Percentiles rank a stretch among this genome's conserved stretches.
Evolutionary conservation across 148 eudicot genomes (phyloP).

Genomic region (Fagopyrum tataricum): DNA sequence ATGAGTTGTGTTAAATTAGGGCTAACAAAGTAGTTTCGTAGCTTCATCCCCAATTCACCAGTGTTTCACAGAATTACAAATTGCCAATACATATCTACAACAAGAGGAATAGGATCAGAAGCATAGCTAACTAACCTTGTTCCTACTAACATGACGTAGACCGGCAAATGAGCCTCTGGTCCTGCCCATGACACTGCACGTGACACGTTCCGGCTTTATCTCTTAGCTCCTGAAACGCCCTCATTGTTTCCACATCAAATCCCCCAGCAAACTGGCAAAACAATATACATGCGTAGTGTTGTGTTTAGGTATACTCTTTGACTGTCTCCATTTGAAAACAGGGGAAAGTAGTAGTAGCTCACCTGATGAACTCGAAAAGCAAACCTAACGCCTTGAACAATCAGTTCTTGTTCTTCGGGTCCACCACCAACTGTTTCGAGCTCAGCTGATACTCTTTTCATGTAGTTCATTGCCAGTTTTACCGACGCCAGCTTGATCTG

Average conservation of each 20-base stretch:
- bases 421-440: conserved; percentile 66
- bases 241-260: conserved; percentile 93
- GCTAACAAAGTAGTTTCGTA: not conserved
- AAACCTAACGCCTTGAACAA: conserved; percentile 87
- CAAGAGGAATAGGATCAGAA: conserved; percentile 32
- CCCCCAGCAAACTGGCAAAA: conserved; percentile 87
- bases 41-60: not conserved
- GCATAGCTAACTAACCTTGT: conserved; percentile 55
- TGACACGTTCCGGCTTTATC: conserved; percentile 66
- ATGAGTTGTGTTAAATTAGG: not conserved
- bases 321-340: not conserved
- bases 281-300: not conserved
- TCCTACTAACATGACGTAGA: conserved; percentile 43
- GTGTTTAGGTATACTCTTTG: not conserved
- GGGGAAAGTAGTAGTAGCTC: not conserved
- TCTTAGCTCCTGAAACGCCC: conserved; percentile 88
- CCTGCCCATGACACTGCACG: conserved; percentile 52
- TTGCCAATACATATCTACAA: not conserved
- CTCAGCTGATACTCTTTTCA: conserved; percentile 93
- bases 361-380: conserved; percentile 99
- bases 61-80: not conserved
- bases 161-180: conserved; percentile 46
- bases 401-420: conserved; percentile 87
- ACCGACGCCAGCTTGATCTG: conserved; percentile 98
- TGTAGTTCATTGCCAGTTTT: conserved; percentile 85